Percentiles rank a stretch among this genome's conserved stretches.
These are phyloP conservation scores for Trapa incisa DNA, from an alignment of 345 rosid species.

Conservation along the genomic window DNA sequence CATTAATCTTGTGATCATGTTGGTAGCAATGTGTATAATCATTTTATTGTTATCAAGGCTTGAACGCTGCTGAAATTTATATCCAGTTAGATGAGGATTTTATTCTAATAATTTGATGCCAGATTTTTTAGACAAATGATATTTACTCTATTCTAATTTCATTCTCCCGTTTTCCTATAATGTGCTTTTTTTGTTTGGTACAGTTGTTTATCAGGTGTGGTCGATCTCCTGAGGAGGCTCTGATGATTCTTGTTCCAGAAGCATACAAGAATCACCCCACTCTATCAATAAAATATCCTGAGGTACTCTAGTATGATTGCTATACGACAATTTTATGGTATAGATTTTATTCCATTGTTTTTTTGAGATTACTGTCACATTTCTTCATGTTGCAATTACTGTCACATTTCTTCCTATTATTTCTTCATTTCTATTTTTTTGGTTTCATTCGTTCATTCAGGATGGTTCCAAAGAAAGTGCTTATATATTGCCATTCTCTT, in stretches of 20 bases:
- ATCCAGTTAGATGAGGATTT: neutral
- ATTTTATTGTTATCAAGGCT: neutral
- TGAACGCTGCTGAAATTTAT: neutral
- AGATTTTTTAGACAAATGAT: too few relatives aligned
- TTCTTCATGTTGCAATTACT: neutral
- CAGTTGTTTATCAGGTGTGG: constrained; percentile 93
- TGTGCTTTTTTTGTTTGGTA: constrained; percentile 8
- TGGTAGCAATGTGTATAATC: too few relatives aligned
- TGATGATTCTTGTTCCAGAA: constrained; percentile 98
- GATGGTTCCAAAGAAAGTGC: neutral
- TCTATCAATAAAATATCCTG: constrained; percentile 69
- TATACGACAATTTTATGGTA: neutral
- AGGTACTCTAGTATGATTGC: constrained; percentile 32
- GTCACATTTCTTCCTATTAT: neutral
- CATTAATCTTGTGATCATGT: neutral
- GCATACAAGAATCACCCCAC: constrained; percentile 98
- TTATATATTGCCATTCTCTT: neutral
- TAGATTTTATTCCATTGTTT: neutral
- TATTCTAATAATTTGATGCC: neutral
- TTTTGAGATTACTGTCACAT: neutral
- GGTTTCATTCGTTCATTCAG: neutral
- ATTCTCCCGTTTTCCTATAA: neutral
- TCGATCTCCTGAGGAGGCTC: constrained; percentile 74
- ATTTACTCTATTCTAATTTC: too few relatives aligned
- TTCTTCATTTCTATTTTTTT: neutral